Evolutionary conservation across 1,284 basidiomycete species (phyloP).

Genomic region (Fomitopsis schrenkii): DNA sequence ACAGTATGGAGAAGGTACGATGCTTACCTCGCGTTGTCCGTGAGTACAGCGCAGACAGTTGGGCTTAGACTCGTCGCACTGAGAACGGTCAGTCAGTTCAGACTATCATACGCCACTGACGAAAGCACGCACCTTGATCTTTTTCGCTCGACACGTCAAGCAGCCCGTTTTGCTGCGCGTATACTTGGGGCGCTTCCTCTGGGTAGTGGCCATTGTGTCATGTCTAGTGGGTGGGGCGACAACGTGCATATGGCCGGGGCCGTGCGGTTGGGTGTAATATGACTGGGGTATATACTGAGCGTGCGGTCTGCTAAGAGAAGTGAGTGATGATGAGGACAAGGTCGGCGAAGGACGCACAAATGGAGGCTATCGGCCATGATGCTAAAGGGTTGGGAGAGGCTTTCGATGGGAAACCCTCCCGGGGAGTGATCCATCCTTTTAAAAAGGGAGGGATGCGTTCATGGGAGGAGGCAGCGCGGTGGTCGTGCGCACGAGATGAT

Average conservation of each 20-base stretch:
- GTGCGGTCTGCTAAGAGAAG: conserved; percentile 27
- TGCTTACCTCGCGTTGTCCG: conserved; percentile 68
- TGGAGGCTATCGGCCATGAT: conserved; percentile 56
- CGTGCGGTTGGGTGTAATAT: conserved; percentile 43
- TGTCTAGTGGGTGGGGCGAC: conserved; percentile 42
- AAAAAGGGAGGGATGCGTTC: conserved; percentile 19
- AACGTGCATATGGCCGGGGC: conserved; percentile 39
- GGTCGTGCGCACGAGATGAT: conserved; percentile 18
- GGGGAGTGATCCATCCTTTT: conserved; percentile 23
- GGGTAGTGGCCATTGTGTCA: conserved; percentile 36
- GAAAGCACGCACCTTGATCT: conserved; percentile 68
- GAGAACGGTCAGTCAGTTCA: conserved; percentile 11
- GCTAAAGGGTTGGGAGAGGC: conserved; percentile 30
- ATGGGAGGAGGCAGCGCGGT: conserved; percentile 13
- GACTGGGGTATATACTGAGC: conserved; percentile 41
- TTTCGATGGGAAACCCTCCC: conserved; percentile 19
- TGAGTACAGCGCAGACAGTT: conserved; percentile 76
- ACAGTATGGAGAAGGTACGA: conserved; percentile 6
- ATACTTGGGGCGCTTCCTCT: conserved; percentile 80
- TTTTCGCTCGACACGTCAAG: conserved; percentile 79
- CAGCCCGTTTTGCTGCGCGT: conserved; percentile 84
- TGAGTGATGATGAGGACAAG: not conserved
- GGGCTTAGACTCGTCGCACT: conserved; percentile 84
- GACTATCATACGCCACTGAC: conserved; percentile 1
- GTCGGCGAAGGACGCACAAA: conserved; percentile 43